Evolutionary conservation across 2,329 filamentous ascomycete genomes (phyloP).

Genomic region (Paraphoma sp.): DNA sequence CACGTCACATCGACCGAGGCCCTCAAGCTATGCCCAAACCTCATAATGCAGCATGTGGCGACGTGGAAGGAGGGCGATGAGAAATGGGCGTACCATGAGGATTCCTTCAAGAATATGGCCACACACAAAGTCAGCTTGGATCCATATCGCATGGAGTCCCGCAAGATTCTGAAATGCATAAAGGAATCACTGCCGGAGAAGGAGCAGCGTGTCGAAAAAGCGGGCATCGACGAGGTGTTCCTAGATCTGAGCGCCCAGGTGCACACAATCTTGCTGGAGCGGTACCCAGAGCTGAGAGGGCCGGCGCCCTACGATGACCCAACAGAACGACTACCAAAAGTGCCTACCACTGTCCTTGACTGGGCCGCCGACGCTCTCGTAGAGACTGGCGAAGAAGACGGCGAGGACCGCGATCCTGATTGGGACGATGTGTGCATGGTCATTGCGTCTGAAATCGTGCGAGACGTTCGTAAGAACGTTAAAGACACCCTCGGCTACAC

Average conservation of each 20-base stretch:
- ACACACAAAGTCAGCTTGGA: conserved; percentile 95
- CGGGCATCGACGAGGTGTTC: conserved; percentile 94
- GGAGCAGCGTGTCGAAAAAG: conserved; percentile 84
- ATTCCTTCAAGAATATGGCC: conserved; percentile 78
- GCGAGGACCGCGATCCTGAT: conserved; percentile 82
- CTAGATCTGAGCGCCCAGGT: conserved; percentile 88
- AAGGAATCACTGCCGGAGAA: conserved; percentile 72
- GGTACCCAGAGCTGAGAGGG: conserved; percentile 74
- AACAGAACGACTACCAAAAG: conserved; percentile 73
- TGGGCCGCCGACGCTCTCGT: conserved; percentile 86
- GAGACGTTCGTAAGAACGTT: conserved; percentile 73
- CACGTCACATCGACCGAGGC: conserved; percentile 84
- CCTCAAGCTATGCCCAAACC: conserved; percentile 80
- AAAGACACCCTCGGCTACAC: conserved; percentile 80
- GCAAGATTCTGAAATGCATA: conserved; percentile 80
- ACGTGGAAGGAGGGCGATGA: conserved; percentile 93
- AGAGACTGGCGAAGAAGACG: conserved; percentile 75
- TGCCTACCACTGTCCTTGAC: conserved; percentile 75
- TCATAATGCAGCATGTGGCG: conserved; percentile 90
- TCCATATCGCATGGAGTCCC: conserved; percentile 84
- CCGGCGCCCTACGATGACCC: conserved; percentile 77
- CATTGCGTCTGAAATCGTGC: conserved; percentile 87
- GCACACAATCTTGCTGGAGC: conserved; percentile 73
- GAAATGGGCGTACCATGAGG: conserved; percentile 88
- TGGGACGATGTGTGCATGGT: conserved; percentile 94